These are phyloP conservation scores for Millerago galiae DNA, from an alignment of 805 yeast species.

Conservation along the genomic window DNA sequence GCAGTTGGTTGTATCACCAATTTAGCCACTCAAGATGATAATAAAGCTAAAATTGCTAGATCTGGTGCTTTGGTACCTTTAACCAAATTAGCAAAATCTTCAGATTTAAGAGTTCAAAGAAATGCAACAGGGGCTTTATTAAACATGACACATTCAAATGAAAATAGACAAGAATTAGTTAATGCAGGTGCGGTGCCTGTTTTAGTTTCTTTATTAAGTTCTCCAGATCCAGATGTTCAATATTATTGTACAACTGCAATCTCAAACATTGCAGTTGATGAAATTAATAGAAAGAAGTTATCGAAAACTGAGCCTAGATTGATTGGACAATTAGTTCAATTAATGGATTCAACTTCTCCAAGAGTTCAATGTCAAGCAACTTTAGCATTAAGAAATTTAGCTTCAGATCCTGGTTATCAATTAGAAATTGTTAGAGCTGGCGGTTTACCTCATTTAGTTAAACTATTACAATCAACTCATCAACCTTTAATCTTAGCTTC, in stretches of 20 bases:
- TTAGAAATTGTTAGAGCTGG: slow-evolving; percentile 93
- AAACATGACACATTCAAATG: slow-evolving; percentile 97
- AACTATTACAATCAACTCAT: slow-evolving; percentile 79
- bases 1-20: slow-evolving; percentile 99
- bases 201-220: slow-evolving; percentile 75
- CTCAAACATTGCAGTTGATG: slow-evolving; percentile 96
- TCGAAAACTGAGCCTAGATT: slow-evolving; percentile 90
- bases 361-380: slow-evolving; percentile 99
- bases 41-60: slow-evolving; percentile 91
- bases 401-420: slow-evolving; percentile 94
- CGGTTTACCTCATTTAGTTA: slow-evolving; percentile 91
- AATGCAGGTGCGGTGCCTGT: slow-evolving; percentile 99
- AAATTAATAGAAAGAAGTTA: slow-evolving; percentile 77
- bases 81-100: slow-evolving; percentile 89
- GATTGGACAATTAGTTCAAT: slow-evolving; percentile 76
- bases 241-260: slow-evolving; percentile 97
- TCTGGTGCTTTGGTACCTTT: slow-evolving; percentile 94
- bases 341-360: slow-evolving; percentile 91
- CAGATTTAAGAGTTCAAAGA: slow-evolving; percentile 93
- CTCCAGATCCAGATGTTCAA: slow-evolving; percentile 93
- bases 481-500: slow-evolving; percentile 93
- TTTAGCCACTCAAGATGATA: slow-evolving; percentile 95
- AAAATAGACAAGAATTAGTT: slow-evolving; percentile 92
- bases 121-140: slow-evolving; percentile 97
- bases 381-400: slow-evolving; percentile 88